phyloP scores from a whole-genome alignment of 768 basidiomycete species.

The Mycena rosella region DNA sequence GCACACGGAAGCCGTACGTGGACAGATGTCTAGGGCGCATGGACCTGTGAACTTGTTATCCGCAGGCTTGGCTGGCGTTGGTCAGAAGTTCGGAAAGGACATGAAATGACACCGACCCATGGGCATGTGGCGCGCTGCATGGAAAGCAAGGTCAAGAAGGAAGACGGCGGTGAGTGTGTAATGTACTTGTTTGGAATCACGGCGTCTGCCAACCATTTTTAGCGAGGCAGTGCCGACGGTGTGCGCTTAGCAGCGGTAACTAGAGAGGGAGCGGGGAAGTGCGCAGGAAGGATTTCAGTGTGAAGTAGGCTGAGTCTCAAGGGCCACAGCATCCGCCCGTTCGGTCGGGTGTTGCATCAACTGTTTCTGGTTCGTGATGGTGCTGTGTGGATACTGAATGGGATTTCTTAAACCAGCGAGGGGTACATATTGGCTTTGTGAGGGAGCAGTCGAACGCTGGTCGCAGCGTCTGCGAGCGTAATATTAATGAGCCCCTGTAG shows the following conservation, averaged over 20 bases:
- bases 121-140: slow-evolving; percentile 24
- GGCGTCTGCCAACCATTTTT: slow-evolving; percentile 30
- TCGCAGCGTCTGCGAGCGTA: no score
- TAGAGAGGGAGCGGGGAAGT: neutral
- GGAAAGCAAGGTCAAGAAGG: neutral
- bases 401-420: no score
- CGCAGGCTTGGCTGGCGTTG: neutral
- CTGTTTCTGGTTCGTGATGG: neutral
- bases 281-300: neutral
- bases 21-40: neutral
- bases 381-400: neutral
- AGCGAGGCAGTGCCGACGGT: slow-evolving; percentile 13
- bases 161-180: neutral
- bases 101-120: neutral
- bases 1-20: neutral
- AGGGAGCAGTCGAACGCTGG: no score
- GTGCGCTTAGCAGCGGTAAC: neutral
- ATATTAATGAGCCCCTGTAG: no score
- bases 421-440: no score
- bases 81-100: neutral
- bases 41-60: neutral
- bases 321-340: neutral
- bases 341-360: neutral
- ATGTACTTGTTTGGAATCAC: slow-evolving; percentile 30
- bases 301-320: neutral